Percentiles rank a stretch among this genome's conserved stretches.
These are phyloP conservation scores for Coffea canephora DNA, from an alignment of 257 asterid genomes.

Conservation along the genomic window DNA sequence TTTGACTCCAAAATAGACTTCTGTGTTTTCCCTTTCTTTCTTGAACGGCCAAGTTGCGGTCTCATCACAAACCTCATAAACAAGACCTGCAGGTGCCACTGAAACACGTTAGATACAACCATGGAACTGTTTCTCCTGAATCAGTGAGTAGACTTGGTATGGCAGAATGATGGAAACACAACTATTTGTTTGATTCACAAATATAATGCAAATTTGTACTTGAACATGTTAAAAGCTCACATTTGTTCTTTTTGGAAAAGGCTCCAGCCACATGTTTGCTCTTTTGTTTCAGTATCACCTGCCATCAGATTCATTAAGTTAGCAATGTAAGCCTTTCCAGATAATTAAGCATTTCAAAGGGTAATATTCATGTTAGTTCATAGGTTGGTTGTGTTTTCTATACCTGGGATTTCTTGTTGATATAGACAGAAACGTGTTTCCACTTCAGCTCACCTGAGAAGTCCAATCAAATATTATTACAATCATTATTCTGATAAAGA, in stretches of 20 bases:
- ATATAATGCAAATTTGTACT: background rate
- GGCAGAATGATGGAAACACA: background rate
- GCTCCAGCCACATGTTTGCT: slow-evolving; percentile 82
- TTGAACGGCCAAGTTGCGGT: slow-evolving; percentile 58
- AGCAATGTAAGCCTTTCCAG: background rate
- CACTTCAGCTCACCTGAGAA: slow-evolving; percentile 60
- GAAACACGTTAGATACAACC: background rate
- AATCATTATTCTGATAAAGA: background rate
- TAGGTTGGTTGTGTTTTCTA: background rate
- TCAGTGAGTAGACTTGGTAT: background rate
- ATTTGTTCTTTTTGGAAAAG: slow-evolving; percentile 68
- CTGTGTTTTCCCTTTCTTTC: slow-evolving; percentile 59
- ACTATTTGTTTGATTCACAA: background rate
- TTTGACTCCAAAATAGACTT: slow-evolving; percentile 66
- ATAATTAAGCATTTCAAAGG: background rate
- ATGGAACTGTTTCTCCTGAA: background rate
- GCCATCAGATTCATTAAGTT: slow-evolving; percentile 23
- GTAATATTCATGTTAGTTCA: background rate
- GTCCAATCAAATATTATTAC: background rate
- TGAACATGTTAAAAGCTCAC: slow-evolving; percentile 38
- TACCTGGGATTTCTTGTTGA: slow-evolving; percentile 69
- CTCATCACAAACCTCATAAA: slow-evolving; percentile 67
- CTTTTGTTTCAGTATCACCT: slow-evolving; percentile 70
- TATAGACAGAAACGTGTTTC: slow-evolving; percentile 62
- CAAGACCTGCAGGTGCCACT: slow-evolving; percentile 42